A percentile compares a stretch with the other conserved stretches of the same genome.
phyloP scores from a whole-genome alignment of 2,329 filamentous ascomycete genomes.

The Ophiocordyceps sinensis region DNA sequence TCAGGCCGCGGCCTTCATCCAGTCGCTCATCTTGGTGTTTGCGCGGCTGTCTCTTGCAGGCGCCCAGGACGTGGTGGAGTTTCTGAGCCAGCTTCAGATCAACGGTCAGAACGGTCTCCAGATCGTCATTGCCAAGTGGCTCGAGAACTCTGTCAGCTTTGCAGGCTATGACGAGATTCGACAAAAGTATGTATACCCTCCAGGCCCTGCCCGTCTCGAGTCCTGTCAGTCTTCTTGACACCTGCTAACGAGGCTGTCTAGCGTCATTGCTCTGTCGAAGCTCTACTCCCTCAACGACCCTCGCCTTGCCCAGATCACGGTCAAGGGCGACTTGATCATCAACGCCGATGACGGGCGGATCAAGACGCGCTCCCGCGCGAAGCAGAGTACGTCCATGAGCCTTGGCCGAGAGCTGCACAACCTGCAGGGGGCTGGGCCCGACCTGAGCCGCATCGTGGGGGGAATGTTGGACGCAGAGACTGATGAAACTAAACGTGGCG shows the following conservation, averaged over 20 bases:
- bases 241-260: conserved; percentile 26
- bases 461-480: conserved; percentile 7
- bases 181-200: conserved; percentile 56
- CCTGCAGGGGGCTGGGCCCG: neutral
- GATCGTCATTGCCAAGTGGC: conserved; percentile 85
- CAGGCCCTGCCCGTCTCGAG: neutral
- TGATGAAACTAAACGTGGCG: conserved; percentile 10
- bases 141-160: conserved; percentile 94
- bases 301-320: conserved; percentile 62
- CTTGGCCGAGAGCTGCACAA: neutral
- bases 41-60: conserved; percentile 76
- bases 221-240: neutral
- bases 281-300: conserved; percentile 77
- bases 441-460: neutral
- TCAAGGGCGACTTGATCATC: conserved; percentile 85
- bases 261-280: conserved; percentile 84
- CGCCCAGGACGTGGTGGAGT: conserved; percentile 80
- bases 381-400: conserved; percentile 43
- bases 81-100: conserved; percentile 74
- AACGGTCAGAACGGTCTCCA: conserved; percentile 69
- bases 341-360: conserved; percentile 62
- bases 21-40: conserved; percentile 90
- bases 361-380: conserved; percentile 84
- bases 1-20: conserved; percentile 77
- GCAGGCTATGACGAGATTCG: conserved; percentile 97